Percentiles rank a stretch among this genome's conserved stretches.
Conservation (phyloP, 768 basidiomycete genomes). For the Agrocybe pediades region DNA sequence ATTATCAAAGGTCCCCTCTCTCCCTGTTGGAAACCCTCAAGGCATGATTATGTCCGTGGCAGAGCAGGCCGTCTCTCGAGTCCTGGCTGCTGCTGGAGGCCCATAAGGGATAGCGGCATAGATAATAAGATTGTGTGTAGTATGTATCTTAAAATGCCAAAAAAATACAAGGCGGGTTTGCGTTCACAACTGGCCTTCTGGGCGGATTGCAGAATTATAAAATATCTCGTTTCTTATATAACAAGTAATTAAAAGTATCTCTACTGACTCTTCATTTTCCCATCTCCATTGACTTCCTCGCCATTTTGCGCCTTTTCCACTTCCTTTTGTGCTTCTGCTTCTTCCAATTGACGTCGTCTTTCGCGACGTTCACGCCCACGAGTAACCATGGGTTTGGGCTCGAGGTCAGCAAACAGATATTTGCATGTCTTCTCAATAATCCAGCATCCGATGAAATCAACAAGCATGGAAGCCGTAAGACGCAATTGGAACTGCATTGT, state of each 20-base stretch:
- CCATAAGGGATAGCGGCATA: conserved; percentile 25
- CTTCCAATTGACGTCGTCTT: conserved; percentile 41
- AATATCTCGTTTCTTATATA: too few relatives aligned
- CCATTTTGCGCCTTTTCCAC: conserved; percentile 1
- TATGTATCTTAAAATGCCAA: not conserved
- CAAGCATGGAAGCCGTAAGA: conserved; percentile 78
- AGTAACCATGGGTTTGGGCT: conserved; percentile 84
- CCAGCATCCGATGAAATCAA: conserved; percentile 91
- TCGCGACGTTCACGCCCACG: conserved; percentile 82
- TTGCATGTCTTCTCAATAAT: conserved; percentile 83
- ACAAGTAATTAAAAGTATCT: not conserved
- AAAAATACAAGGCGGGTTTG: not conserved
- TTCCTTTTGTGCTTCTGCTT: conserved; percentile 15
- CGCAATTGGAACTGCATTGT: conserved; percentile 74
- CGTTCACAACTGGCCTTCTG: not conserved
- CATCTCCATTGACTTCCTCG: conserved; percentile 10
- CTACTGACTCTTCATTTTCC: conserved; percentile 18
- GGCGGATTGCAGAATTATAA: not conserved
- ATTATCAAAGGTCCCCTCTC: conserved; percentile 43
- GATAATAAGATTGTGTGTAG: not conserved
- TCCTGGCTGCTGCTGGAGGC: conserved; percentile 55
- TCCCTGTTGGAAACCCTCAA: conserved; percentile 62
- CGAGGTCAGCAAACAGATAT: conserved; percentile 81
- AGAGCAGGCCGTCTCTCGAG: conserved; percentile 58
- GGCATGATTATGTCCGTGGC: conserved; percentile 57